Evolutionary conservation across 352 stramenopile genomes (phyloP), one percentile per base, ranked within the genome.

Genomic region (Globisporangium paddicum): DNA sequence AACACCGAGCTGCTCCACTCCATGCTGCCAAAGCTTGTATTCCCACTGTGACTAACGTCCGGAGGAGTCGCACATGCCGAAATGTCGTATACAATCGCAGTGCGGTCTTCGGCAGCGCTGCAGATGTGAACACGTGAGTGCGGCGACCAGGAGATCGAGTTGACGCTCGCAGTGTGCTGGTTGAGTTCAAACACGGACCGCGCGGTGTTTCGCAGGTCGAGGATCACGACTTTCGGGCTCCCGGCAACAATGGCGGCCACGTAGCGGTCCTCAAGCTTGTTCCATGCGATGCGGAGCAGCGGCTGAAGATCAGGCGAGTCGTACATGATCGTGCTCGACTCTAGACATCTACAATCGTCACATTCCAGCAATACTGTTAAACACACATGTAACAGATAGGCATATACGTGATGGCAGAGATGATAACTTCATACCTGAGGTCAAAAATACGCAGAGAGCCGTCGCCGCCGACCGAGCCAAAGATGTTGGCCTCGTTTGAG

Each of bases 401-500:
- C 25, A 10, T 50, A 14, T n/a, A n/a, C 14, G 18, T 34, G 2
- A 38, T 21, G 1, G 10, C 25, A 46, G 2, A 6, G 11, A 57
- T 55, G 53, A 40, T n/a, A n/a, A n/a, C n/a, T 13, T 21, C 71
- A 79, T 63, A 98, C 71, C 97, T 70, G 47, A 99, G 82, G 68
- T 99, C 97, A 71, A 99, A 99, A 46, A 98, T 82, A 3, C 97
- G 89, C 7, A 99, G 75, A 19, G 90, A 98, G 18, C 96, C 97
- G 64, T 99, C 97, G 5, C 91, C 96, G 8, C 97, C 96, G 2
- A 99, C 97, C 0, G 92, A 98, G 3, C 91, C 96, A 74, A 99
- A 99, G 1, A 98, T 85, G 62, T 98, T 88, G 21, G 97, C 95
- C 18, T 95, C 81, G 23, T 67, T 79, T 5, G 94, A 96, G 60